These are phyloP conservation scores for Allium cepa DNA, from an alignment of 106 monocot genomes.

Conservation along the genomic window DNA sequence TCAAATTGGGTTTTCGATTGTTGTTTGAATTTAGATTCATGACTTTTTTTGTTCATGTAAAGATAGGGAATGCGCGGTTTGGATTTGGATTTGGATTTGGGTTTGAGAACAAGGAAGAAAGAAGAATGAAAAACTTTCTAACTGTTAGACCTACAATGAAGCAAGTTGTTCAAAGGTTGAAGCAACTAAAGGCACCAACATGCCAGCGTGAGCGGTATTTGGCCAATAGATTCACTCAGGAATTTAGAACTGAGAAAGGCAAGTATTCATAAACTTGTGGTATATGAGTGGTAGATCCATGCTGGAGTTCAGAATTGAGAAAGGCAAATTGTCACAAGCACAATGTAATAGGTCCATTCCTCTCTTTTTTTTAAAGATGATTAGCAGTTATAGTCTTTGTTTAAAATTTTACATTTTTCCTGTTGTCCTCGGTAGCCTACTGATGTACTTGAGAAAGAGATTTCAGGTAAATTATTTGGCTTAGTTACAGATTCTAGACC, in stretches of 20 bases:
- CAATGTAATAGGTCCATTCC: conserved; percentile 1
- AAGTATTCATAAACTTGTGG: neutral
- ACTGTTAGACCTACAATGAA: conserved; percentile 49
- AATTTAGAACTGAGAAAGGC: neutral
- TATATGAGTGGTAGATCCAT: too few species aligned
- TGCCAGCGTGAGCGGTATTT: conserved; percentile 6
- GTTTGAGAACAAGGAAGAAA: too few species aligned
- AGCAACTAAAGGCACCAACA: conserved; percentile 43
- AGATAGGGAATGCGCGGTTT: too few species aligned
- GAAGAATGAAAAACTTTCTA: too few species aligned
- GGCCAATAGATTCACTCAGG: conserved; percentile 5
- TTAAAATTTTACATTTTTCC: conserved; percentile 6
- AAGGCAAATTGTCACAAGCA: neutral
- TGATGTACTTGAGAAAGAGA: neutral
- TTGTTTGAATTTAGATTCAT: too few species aligned
- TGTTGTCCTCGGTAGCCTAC: conserved; percentile 6
- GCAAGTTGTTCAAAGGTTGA: conserved; percentile 54
- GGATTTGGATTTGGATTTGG: too few species aligned
- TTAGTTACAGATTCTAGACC: neutral
- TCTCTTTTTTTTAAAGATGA: conserved; percentile 12
- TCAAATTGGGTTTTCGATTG: too few species aligned
- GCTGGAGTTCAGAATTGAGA: too few species aligned
- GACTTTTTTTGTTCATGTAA: too few species aligned
- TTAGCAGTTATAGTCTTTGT: conserved; percentile 17
- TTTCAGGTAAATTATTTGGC: neutral